These are phyloP conservation scores for Hypoxylon trugodes DNA, from an alignment of 495 filamentous ascomycete genomes.

Conservation along the genomic window DNA sequence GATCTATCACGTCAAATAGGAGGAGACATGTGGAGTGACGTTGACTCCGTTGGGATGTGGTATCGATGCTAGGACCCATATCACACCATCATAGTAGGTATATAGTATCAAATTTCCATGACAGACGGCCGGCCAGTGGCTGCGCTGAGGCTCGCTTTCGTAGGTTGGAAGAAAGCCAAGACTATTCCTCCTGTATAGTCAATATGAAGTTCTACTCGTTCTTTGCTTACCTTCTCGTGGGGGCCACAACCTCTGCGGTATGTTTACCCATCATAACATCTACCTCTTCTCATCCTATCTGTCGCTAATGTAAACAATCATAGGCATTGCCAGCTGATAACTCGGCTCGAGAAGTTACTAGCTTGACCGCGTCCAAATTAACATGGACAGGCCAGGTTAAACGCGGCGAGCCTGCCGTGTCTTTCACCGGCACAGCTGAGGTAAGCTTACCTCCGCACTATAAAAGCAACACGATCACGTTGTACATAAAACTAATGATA, in stretches of 20 bases:
- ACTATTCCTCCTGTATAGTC: neutral
- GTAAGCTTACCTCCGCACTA: neutral
- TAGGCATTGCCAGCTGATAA: constrained; percentile 20
- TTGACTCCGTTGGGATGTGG: constrained; percentile 14
- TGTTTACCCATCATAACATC: neutral
- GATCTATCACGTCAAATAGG: constrained; percentile 3
- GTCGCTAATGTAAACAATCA: neutral
- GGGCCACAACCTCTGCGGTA: constrained; percentile 7
- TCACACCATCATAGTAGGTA: constrained; percentile 5
- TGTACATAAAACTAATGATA: neutral
- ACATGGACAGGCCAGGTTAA: constrained; percentile 26
- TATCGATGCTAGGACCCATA: constrained; percentile 5
- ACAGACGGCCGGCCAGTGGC: neutral
- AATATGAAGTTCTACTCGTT: constrained; percentile 24
- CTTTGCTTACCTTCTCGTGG: constrained; percentile 9
- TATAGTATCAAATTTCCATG: constrained; percentile 19
- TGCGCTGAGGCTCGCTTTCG: neutral
- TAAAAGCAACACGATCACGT: neutral
- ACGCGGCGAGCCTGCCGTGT: constrained; percentile 6
- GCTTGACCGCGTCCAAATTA: constrained; percentile 5
- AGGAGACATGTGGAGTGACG: constrained; percentile 3
- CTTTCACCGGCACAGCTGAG: constrained; percentile 25
- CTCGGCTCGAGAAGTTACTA: neutral
- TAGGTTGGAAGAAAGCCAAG: neutral
- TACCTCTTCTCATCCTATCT: neutral